Conservation (phyloP, 2,329 filamentous ascomycete genomes). For the Dothidotthia symphoricarpi region DNA sequence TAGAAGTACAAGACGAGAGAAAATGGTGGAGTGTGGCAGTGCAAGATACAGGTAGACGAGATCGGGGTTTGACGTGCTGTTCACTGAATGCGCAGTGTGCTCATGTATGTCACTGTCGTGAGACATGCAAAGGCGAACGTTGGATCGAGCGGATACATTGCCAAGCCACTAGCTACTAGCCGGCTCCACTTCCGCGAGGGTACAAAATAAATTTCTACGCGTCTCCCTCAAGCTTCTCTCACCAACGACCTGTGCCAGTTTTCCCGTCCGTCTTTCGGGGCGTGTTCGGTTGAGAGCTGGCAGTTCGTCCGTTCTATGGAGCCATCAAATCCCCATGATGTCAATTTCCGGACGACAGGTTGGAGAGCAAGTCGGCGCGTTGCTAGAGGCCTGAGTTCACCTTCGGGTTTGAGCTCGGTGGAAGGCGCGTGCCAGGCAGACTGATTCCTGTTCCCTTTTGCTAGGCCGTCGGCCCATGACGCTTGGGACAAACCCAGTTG, state of each 20-base stretch:
- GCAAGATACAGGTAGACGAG: too few species aligned
- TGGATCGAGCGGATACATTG: not conserved
- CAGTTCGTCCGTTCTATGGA: constrained; percentile 75
- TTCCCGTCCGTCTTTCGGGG: constrained; percentile 60
- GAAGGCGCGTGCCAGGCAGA: constrained; percentile 35
- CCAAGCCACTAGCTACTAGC: constrained; percentile 23
- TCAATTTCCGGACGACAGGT: constrained; percentile 95
- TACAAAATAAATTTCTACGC: constrained; percentile 34
- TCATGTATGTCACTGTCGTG: not conserved
- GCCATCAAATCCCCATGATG: constrained; percentile 74
- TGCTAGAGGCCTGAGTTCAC: constrained; percentile 52
- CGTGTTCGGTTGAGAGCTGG: constrained; percentile 75
- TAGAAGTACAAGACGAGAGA: constrained; percentile 3
- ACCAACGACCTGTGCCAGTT: constrained; percentile 78
- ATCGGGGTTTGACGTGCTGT: too few species aligned
- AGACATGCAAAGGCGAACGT: too few species aligned
- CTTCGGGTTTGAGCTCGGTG: constrained; percentile 42
- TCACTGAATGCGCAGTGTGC: too few species aligned
- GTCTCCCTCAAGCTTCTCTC: constrained; percentile 37
- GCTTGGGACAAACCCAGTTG: constrained; percentile 82
- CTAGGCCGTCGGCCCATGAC: constrained; percentile 87
- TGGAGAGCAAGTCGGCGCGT: constrained; percentile 70
- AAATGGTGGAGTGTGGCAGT: constrained; percentile 3
- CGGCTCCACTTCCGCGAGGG: constrained; percentile 10
- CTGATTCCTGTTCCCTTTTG: constrained; percentile 64